These are phyloP conservation scores for Pulveroboletus ravenelii DNA, from an alignment of 768 basidiomycete genomes.

Conservation along the genomic window DNA sequence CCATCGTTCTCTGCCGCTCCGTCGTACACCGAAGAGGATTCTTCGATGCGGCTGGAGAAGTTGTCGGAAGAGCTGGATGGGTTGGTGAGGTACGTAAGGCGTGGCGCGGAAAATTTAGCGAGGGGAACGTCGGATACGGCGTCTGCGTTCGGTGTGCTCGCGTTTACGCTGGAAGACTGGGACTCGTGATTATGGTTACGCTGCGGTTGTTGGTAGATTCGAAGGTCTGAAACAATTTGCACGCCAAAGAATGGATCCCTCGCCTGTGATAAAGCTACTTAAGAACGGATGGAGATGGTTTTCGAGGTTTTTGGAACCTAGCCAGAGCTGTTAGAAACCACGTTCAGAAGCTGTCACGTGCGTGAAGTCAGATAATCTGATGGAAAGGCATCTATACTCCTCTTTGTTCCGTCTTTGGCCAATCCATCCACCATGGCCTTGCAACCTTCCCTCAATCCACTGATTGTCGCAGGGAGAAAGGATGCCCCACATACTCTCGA, in stretches of 20 bases:
- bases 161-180: conserved; percentile 79
- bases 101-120: conserved; percentile 67
- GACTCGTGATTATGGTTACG: conserved; percentile 34
- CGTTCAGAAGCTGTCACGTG: too few species aligned
- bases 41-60: conserved; percentile 51
- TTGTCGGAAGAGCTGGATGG: conserved; percentile 68
- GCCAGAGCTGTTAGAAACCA: too few species aligned
- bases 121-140: conserved; percentile 57
- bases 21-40: conserved; percentile 42
- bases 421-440: conserved; percentile 54
- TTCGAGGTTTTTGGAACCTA: too few species aligned
- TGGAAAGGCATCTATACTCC: too few species aligned
- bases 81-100: conserved; percentile 61
- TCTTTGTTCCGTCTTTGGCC: too few species aligned
- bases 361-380: too few species aligned
- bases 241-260: too few species aligned
- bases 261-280: too few species aligned
- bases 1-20: conserved; percentile 41
- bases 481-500: conserved; percentile 76
- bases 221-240: too few species aligned
- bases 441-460: conserved; percentile 64
- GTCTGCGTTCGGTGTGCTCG: conserved; percentile 62
- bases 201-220: too few species aligned
- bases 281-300: too few species aligned
- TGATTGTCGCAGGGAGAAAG: conserved; percentile 54